Percentiles rank a stretch among this genome's conserved stretches.
Evolutionary conservation across 1,284 basidiomycete species (phyloP).

Genomic region (Microbotryomycetes sp.): DNA sequence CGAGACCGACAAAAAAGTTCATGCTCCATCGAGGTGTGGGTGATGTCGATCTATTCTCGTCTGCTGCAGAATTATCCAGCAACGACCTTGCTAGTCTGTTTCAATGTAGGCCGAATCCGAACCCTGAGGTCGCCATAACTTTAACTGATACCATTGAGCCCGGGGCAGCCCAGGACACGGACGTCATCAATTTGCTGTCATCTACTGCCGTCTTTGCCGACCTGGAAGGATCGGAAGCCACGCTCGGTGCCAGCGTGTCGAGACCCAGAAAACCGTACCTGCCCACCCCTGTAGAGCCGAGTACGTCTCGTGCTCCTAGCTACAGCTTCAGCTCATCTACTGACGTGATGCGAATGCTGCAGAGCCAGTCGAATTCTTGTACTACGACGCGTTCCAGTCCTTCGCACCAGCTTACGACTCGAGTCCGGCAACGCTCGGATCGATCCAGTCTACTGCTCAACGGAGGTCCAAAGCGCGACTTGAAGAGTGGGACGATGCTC

Average conservation of each 20-base stretch:
- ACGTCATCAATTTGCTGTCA: conserved; percentile 22
- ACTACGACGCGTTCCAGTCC: conserved; percentile 27
- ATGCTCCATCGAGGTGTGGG: conserved; percentile 27
- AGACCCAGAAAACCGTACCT: not conserved
- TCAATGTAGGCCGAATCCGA: not conserved
- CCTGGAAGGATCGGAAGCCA: not conserved
- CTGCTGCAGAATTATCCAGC: conserved; percentile 15
- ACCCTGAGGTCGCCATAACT: not conserved
- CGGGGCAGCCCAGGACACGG: conserved; percentile 30
- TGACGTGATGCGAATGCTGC: not conserved
- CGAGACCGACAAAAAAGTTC: conserved; percentile 19
- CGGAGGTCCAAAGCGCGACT: not conserved
- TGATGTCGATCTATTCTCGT: conserved; percentile 29
- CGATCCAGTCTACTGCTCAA: conserved; percentile 1
- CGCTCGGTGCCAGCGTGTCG: not conserved
- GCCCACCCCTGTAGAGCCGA: not conserved
- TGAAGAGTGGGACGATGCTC: not conserved
- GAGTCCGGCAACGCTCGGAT: conserved; percentile 17
- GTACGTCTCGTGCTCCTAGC: not conserved
- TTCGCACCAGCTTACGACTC: conserved; percentile 32
- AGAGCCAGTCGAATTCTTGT: conserved; percentile 12
- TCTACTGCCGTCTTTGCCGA: not conserved
- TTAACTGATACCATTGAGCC: too few relatives aligned
- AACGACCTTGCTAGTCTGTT: conserved; percentile 14
- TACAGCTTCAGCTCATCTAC: not conserved